phyloP scores from a whole-genome alignment of 345 rosid species.

The Excoecaria cochinchinensis region DNA sequence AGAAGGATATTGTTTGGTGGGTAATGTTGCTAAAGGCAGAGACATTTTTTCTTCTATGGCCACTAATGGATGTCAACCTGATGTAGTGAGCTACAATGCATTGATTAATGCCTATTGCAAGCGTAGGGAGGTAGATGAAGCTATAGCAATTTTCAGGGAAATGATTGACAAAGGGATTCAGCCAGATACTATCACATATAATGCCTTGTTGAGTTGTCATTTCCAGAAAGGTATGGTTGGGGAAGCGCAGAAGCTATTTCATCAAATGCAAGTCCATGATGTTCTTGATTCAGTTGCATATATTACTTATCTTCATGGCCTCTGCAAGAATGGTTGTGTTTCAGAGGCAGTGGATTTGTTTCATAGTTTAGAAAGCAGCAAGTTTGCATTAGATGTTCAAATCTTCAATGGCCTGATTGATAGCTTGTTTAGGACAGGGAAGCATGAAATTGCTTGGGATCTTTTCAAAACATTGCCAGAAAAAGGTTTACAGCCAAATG shows the following conservation, averaged over 20 bases:
- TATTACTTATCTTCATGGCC: conserved; percentile 16
- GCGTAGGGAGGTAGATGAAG: conserved; percentile 20
- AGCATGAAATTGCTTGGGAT: conserved; percentile 9
- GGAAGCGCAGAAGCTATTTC: conserved; percentile 25
- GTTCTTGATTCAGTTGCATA: conserved; percentile 3
- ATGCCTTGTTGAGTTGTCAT: conserved; percentile 20
- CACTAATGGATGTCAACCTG: conserved; percentile 16
- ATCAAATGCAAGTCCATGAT: conserved; percentile 17
- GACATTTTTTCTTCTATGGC: conserved; percentile 16
- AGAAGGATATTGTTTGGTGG: conserved; percentile 22
- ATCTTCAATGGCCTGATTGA: conserved; percentile 29
- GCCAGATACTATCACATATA: conserved; percentile 22
- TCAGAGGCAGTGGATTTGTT: conserved; percentile 29
- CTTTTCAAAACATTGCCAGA: conserved; percentile 19
- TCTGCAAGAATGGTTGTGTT: conserved; percentile 34
- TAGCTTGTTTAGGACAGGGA: conserved; percentile 24
- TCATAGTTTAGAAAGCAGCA: conserved; percentile 3
- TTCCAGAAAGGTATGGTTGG: conserved; percentile 20
- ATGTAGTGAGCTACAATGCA: conserved; percentile 16
- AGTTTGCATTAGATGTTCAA: conserved; percentile 4
- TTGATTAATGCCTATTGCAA: conserved; percentile 28
- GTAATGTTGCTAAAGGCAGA: conserved; percentile 18
- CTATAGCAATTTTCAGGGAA: conserved; percentile 9
- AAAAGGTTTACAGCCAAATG: conserved; percentile 25
- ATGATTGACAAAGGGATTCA: conserved; percentile 20